Conservation (phyloP, 108 stramenopile species). For the Discostella pseudostelligera region DNA sequence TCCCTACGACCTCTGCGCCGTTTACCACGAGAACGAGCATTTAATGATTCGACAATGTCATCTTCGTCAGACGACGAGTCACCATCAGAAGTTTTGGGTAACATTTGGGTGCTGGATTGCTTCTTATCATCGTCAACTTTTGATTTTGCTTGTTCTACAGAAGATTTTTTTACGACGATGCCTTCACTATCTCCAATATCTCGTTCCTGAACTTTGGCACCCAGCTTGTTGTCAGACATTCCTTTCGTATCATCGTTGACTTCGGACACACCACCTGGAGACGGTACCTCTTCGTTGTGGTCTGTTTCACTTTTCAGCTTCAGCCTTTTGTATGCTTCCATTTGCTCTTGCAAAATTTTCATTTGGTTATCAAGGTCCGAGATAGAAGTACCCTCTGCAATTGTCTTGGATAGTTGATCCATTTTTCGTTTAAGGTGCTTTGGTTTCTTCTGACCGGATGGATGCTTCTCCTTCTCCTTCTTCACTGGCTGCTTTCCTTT, state of each 20-base stretch:
- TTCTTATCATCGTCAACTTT: constrained; percentile 9
- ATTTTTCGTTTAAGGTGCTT: constrained; percentile 86
- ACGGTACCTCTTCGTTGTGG: constrained; percentile 7
- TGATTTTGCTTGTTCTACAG: constrained; percentile 1
- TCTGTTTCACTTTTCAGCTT: constrained; percentile 15
- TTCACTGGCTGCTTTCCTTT: constrained; percentile 6
- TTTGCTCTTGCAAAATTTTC: constrained; percentile 34
- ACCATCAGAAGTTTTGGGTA: constrained; percentile 27
- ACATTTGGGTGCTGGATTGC: constrained; percentile 29
- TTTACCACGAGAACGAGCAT: constrained; percentile 36
- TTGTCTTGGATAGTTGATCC: constrained; percentile 45
- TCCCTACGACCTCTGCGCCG: constrained; percentile 40
- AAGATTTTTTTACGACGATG: constrained; percentile 10
- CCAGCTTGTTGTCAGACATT: neutral
- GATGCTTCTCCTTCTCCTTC: constrained; percentile 26
- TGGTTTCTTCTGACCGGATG: constrained; percentile 66
- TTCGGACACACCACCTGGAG: constrained; percentile 3
- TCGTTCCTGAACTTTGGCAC: neutral
- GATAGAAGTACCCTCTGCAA: constrained; percentile 39
- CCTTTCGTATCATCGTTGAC: neutral
- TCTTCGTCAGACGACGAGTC: constrained; percentile 34
- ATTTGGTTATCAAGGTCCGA: constrained; percentile 48
- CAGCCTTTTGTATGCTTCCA: constrained; percentile 27
- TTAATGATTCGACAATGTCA: constrained; percentile 13
- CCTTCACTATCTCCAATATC: constrained; percentile 1